These are phyloP conservation scores for Aspergillus cejpii DNA, from an alignment of 2,329 filamentous ascomycete genomes.

Conservation along the genomic window DNA sequence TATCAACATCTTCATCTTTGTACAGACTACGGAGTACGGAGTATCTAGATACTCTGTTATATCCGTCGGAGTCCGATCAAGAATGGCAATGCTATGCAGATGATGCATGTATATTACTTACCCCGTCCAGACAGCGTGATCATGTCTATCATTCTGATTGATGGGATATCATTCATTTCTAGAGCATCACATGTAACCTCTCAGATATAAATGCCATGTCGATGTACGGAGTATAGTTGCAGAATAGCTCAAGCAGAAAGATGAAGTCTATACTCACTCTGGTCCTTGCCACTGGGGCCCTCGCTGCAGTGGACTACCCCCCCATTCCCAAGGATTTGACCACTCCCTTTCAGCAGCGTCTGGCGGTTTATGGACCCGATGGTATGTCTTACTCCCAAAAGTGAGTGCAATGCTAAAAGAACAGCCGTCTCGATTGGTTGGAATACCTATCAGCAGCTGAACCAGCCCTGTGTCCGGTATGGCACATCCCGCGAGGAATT, in stretches of 20 bases:
- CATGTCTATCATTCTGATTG: neutral
- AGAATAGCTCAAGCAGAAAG: neutral
- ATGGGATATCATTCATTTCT: neutral
- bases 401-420: neutral
- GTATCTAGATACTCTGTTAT: neutral
- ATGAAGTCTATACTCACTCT: constrained; percentile 14
- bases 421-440: constrained; percentile 50
- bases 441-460: constrained; percentile 50
- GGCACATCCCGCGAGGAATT: constrained; percentile 42
- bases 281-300: constrained; percentile 20
- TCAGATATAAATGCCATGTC: no score
- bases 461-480: constrained; percentile 47
- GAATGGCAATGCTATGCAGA: neutral
- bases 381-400: constrained; percentile 30
- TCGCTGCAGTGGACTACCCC: constrained; percentile 38
- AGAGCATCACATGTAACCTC: neutral
- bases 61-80: neutral
- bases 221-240: neutral
- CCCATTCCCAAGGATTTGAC: constrained; percentile 45
- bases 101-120: neutral
- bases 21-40: no score
- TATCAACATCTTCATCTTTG: no score
- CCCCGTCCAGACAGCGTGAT: neutral
- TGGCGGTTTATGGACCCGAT: constrained; percentile 47
- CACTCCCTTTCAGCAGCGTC: constrained; percentile 50